A percentile compares a stretch with the other conserved stretches of the same genome.
Evolutionary conservation across 768 basidiomycete genomes (phyloP).

Genomic region (Boletus pseudo-olivaceus): DNA sequence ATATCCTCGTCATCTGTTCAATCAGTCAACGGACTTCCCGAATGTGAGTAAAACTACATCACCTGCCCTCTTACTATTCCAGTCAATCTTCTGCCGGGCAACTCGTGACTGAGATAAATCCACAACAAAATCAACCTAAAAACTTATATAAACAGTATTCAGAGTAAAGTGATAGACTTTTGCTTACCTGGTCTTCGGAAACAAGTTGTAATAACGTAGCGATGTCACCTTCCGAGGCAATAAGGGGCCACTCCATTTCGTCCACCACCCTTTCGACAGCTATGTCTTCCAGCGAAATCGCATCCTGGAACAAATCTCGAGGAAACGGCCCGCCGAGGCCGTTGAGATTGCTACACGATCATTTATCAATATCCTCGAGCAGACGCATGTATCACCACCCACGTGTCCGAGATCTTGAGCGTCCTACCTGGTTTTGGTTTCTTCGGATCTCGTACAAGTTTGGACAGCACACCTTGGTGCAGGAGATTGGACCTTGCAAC

Average conservation of each 20-base stretch:
- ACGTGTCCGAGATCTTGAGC: conserved; percentile 75
- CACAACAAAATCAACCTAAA: conserved; percentile 67
- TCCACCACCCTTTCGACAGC: conserved; percentile 44
- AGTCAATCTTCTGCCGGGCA: conserved; percentile 59
- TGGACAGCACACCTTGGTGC: conserved; percentile 62
- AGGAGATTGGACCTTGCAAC: conserved; percentile 59
- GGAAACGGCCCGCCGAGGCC: conserved; percentile 62
- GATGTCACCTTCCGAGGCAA: conserved; percentile 77
- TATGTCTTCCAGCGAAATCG: conserved; percentile 57
- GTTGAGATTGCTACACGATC: conserved; percentile 55
- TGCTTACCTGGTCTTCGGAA: conserved; percentile 70
- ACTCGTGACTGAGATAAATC: conserved; percentile 60
- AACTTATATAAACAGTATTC: neutral
- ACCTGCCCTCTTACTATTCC: conserved; percentile 92
- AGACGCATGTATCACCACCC: conserved; percentile 4
- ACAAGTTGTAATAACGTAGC: conserved; percentile 74
- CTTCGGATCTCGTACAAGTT: conserved; percentile 57
- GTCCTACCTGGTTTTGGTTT: conserved; percentile 69
- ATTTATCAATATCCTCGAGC: neutral
- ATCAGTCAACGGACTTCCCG: conserved; percentile 3
- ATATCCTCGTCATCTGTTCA: conserved; percentile 77
- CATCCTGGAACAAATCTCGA: conserved; percentile 69
- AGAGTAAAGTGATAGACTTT: neutral
- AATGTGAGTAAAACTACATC: conserved; percentile 10
- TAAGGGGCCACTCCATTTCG: conserved; percentile 77